phyloP scores from a whole-genome alignment of 176 grass and related monocot genomes.

The Poa pratensis region DNA sequence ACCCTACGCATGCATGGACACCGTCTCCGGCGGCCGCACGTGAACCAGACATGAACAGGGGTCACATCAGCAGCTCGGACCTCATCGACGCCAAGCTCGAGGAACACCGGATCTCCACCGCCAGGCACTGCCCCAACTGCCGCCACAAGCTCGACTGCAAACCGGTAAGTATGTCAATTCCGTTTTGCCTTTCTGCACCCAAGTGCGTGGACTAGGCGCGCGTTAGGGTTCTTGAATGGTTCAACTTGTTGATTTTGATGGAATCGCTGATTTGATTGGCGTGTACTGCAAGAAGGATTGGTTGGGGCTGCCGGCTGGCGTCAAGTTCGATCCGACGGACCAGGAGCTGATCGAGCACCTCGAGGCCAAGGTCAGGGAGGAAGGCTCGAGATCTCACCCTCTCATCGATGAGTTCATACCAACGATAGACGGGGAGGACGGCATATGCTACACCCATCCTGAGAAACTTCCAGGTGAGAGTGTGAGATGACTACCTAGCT shows the following conservation, averaged over 20 bases:
- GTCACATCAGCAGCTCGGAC: slow-evolving; percentile 75
- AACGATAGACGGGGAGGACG: slow-evolving; percentile 94
- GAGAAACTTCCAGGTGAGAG: slow-evolving; percentile 95
- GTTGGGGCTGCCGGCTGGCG: slow-evolving; percentile 89
- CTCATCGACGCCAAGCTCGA: slow-evolving; percentile 93
- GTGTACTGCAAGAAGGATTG: slow-evolving; percentile 75
- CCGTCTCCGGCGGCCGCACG: background rate
- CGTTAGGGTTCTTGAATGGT: slow-evolving; percentile 36
- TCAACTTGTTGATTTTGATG: slow-evolving; percentile 44
- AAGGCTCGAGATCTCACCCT: slow-evolving; percentile 83
- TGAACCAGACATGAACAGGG: slow-evolving; percentile 64
- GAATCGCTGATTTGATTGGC: slow-evolving; percentile 28
- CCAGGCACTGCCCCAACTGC: slow-evolving; percentile 87
- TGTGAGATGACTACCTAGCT: slow-evolving; percentile 11
- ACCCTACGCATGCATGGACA: slow-evolving; percentile 44
- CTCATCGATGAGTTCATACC: slow-evolving; percentile 98
- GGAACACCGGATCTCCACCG: slow-evolving; percentile 82
- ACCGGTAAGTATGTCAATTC: slow-evolving; percentile 62
- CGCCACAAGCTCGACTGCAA: slow-evolving; percentile 86
- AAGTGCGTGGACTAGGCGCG: slow-evolving; percentile 2
- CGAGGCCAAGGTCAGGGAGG: slow-evolving; percentile 80
- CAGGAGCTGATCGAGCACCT: slow-evolving; percentile 97
- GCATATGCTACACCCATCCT: slow-evolving; percentile 99
- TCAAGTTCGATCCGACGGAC: slow-evolving; percentile 98
- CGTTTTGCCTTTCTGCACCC: slow-evolving; percentile 36